These are phyloP conservation scores for Fistulifera pelliculosa DNA, from an alignment of 108 stramenopile genomes.

Conservation along the genomic window DNA sequence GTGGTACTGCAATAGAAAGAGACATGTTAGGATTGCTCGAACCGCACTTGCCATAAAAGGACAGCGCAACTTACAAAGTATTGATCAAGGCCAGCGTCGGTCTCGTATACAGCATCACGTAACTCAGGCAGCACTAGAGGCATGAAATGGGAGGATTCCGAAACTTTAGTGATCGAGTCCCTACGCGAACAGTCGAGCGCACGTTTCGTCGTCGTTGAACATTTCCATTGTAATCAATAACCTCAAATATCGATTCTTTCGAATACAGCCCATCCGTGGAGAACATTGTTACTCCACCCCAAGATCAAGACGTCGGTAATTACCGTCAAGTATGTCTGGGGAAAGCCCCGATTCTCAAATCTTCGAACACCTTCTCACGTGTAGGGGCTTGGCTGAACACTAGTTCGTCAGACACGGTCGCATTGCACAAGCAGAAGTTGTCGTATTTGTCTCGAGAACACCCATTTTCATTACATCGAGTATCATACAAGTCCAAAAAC, in stretches of 20 bases:
- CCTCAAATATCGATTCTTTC: constrained; percentile 38
- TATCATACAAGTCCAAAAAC: background rate
- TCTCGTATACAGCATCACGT: constrained; percentile 54
- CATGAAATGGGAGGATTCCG: constrained; percentile 54
- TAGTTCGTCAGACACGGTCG: constrained; percentile 20
- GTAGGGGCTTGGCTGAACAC: constrained; percentile 25
- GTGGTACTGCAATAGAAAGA: constrained; percentile 15
- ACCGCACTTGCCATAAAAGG: too few relatives aligned
- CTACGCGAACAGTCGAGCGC: constrained; percentile 27
- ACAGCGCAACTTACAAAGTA: constrained; percentile 15
- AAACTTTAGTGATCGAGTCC: constrained; percentile 30
- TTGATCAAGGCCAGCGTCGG: constrained; percentile 58
- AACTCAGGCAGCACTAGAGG: constrained; percentile 24
- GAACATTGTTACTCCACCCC: constrained; percentile 11
- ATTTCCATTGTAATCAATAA: constrained; percentile 16
- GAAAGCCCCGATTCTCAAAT: constrained; percentile 28
- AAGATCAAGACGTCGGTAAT: background rate
- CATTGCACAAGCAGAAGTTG: constrained; percentile 20
- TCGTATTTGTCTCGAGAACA: constrained; percentile 3
- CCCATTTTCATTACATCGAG: background rate
- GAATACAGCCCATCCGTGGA: constrained; percentile 12
- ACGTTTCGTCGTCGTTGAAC: constrained; percentile 8
- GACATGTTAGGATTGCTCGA: constrained; percentile 1
- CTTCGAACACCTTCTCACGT: background rate
- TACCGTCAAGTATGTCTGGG: background rate